phyloP scores from a whole-genome alignment of 2,329 filamentous ascomycete species.

The Talaromyces funiculosus region DNA sequence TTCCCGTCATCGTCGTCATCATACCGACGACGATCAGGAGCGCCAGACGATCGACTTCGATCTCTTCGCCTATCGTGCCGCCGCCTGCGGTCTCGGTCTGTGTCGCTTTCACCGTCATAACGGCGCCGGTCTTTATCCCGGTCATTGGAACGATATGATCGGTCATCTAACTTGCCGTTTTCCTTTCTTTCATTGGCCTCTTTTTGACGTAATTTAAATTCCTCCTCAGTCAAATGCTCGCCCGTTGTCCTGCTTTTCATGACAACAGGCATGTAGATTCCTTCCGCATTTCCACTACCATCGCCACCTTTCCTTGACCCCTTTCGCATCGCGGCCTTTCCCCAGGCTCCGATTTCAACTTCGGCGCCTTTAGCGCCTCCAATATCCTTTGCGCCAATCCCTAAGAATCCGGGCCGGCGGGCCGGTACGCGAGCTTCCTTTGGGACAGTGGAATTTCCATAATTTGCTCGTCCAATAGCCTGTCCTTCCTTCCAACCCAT shows the following conservation, averaged over 20 bases:
- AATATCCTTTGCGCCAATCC: slow-evolving; percentile 80
- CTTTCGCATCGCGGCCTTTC: slow-evolving; percentile 55
- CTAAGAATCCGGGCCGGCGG: slow-evolving; percentile 72
- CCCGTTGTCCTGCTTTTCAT: slow-evolving; percentile 59
- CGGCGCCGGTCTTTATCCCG: slow-evolving; percentile 24
- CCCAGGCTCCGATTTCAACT: slow-evolving; percentile 74
- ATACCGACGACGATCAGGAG: slow-evolving; percentile 28
- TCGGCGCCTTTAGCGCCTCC: slow-evolving; percentile 49
- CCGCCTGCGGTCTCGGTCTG: slow-evolving; percentile 29
- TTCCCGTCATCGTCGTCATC: slow-evolving; percentile 30
- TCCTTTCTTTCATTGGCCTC: slow-evolving; percentile 45
- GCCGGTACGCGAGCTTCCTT: slow-evolving; percentile 61
- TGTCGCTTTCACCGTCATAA: slow-evolving; percentile 24
- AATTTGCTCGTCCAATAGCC: slow-evolving; percentile 51
- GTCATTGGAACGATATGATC: slow-evolving; percentile 26
- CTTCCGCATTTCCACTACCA: slow-evolving; percentile 33
- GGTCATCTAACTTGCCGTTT: slow-evolving; percentile 39
- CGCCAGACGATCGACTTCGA: slow-evolving; percentile 17
- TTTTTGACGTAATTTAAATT: slow-evolving; percentile 50
- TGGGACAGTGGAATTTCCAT: slow-evolving; percentile 32
- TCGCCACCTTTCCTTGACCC: slow-evolving; percentile 52
- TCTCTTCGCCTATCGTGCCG: slow-evolving; percentile 34
- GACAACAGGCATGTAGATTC: slow-evolving; percentile 57
- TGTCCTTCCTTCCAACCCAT: slow-evolving; percentile 88
- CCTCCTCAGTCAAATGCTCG: slow-evolving; percentile 58